Percentiles rank a stretch among this genome's conserved stretches.
Conservation (phyloP, 1,284 basidiomycete species). For the Austroboletus novae-zelandiae region DNA sequence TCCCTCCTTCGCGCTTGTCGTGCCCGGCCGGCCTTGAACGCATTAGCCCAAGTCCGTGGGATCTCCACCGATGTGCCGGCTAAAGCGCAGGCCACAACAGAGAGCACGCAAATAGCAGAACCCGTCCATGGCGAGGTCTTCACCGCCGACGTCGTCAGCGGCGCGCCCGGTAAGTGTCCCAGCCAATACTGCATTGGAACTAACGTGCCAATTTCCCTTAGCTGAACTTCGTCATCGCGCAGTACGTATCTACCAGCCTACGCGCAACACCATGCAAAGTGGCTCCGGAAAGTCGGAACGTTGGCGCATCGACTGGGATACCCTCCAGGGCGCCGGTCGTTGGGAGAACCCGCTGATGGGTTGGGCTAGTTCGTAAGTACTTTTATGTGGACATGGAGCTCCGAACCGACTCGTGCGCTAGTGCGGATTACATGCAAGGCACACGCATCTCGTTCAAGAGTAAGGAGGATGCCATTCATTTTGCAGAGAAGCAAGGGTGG, state of each 20-base stretch:
- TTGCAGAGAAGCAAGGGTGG: conserved; percentile 91
- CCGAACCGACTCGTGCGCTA: conserved; percentile 30
- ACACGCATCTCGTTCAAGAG: conserved; percentile 84
- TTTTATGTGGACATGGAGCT: background rate
- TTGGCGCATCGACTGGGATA: conserved; percentile 97
- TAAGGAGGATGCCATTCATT: conserved; percentile 92
- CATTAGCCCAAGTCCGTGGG: conserved; percentile 18
- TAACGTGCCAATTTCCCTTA: conserved; percentile 27
- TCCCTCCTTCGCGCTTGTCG: conserved; percentile 41
- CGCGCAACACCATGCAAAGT: conserved; percentile 95
- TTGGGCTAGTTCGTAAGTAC: conserved; percentile 84
- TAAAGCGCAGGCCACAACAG: conserved; percentile 21
- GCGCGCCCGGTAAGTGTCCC: conserved; percentile 64
- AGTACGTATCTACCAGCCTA: conserved; percentile 92
- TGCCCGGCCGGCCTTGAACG: conserved; percentile 25
- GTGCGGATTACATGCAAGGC: conserved; percentile 97
- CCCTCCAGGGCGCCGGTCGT: conserved; percentile 81
- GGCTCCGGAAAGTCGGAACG: conserved; percentile 83
- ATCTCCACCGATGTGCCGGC: conserved; percentile 20
- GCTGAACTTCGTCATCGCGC: conserved; percentile 83
- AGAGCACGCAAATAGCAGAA: conserved; percentile 33
- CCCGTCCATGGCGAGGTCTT: conserved; percentile 54
- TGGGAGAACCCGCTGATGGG: conserved; percentile 99
- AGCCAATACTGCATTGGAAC: background rate
- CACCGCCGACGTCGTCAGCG: conserved; percentile 74